Percentiles rank a stretch among this genome's conserved stretches.
Conservation (phyloP, 2,329 filamentous ascomycete species). For the Alternaria solani region DNA sequence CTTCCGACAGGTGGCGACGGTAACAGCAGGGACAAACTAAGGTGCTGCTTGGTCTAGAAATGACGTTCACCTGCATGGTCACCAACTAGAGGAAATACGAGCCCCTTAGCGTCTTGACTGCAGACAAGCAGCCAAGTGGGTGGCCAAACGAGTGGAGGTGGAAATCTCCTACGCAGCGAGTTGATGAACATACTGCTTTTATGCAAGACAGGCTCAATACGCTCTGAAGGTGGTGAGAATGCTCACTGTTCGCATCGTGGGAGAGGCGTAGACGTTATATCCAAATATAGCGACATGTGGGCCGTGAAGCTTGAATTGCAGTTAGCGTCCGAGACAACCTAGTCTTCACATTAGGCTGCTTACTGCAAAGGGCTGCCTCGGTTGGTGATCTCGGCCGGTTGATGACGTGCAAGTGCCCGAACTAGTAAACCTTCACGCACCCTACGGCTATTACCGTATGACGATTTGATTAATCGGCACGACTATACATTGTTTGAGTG, state of each 20-base stretch:
- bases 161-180: neutral
- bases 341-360: neutral
- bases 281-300: conserved; percentile 1
- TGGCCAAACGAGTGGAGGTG: neutral
- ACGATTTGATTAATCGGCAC: conserved; percentile 7
- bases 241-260: neutral
- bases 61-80: neutral
- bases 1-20: neutral
- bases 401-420: neutral
- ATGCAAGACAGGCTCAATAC: neutral
- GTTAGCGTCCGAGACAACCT: neutral
- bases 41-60: neutral
- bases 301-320: neutral
- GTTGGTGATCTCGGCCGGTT: conserved; percentile 7
- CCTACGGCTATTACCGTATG: neutral
- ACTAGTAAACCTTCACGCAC: conserved; percentile 1
- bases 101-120: neutral
- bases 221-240: neutral
- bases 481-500: neutral
- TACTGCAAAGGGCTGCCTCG: conserved; percentile 3
- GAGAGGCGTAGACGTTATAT: neutral
- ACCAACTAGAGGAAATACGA: conserved; percentile 1
- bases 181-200: neutral
- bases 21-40: neutral
- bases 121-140: neutral